Percentiles rank a stretch among this genome's conserved stretches.
phyloP scores from a whole-genome alignment of 345 rosid species.

The Melastoma malabathricum region DNA sequence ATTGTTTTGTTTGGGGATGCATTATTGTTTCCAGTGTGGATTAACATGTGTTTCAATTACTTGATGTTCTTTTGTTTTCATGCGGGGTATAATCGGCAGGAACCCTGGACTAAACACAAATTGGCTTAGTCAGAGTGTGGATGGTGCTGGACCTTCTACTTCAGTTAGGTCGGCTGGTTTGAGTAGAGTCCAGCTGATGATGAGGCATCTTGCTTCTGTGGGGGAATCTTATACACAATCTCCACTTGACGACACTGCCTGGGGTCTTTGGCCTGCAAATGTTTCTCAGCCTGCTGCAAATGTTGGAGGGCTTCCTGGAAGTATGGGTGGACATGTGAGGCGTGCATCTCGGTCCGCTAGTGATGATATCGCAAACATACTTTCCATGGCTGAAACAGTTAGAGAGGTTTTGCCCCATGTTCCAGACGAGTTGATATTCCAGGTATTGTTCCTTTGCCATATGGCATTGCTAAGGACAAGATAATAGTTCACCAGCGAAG shows the following conservation, averaged over 20 bases:
- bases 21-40: too few species aligned
- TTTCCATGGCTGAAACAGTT: constrained; percentile 93
- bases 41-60: too few species aligned
- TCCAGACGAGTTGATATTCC: constrained; percentile 78
- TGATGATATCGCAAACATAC: constrained; percentile 55
- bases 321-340: constrained; percentile 52
- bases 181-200: constrained; percentile 93
- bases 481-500: not conserved
- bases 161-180: constrained; percentile 61
- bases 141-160: constrained; percentile 92
- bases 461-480: not conserved
- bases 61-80: too few species aligned
- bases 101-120: constrained; percentile 62
- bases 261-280: constrained; percentile 85
- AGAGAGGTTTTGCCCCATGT: constrained; percentile 90
- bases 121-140: constrained; percentile 65
- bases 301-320: constrained; percentile 36
- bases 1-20: too few species aligned
- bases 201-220: constrained; percentile 97
- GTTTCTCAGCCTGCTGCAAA: constrained; percentile 47
- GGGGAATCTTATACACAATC: constrained; percentile 89
- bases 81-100: constrained; percentile 20
- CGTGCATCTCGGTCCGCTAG: constrained; percentile 30
- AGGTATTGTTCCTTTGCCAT: constrained; percentile 30
- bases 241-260: constrained; percentile 76